Evolutionary conservation across 164 flowering plant species (phyloP).

Genomic region (Umbilicus rupestris): DNA sequence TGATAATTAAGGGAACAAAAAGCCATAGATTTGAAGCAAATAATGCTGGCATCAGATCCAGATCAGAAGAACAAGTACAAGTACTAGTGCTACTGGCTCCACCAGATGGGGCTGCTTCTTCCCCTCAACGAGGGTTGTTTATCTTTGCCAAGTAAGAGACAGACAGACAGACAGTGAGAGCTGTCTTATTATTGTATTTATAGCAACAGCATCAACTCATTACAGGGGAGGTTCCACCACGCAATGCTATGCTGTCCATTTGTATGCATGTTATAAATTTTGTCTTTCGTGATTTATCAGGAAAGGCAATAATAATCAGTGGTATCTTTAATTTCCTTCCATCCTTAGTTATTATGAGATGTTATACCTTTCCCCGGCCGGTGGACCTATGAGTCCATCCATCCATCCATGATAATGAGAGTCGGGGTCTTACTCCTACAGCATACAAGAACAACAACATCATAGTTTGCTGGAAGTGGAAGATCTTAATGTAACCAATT

Average conservation of each 20-base stretch:
- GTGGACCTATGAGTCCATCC: not conserved
- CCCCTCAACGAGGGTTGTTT: not conserved
- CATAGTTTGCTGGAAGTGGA: not conserved
- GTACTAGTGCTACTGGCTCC: not conserved
- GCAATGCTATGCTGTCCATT: not conserved
- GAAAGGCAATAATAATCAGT: not conserved
- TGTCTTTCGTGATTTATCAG: not conserved
- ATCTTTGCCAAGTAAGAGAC: not conserved
- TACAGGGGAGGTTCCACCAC: not conserved
- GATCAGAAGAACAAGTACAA: too few species aligned
- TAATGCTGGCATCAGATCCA: too few species aligned
- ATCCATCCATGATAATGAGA: not conserved
- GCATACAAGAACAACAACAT: not conserved
- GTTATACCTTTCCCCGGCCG: not conserved
- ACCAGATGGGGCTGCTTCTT: not conserved
- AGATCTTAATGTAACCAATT: not conserved
- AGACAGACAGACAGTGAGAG: not conserved
- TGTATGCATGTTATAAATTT: not conserved
- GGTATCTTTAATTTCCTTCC: not conserved
- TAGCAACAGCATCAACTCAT: not conserved
- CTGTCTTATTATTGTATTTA: conserved; percentile 1
- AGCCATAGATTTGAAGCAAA: too few species aligned
- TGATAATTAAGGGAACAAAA: too few species aligned
- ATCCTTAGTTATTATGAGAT: not conserved
- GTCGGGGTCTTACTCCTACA: not conserved